A percentile compares a stretch with the other conserved stretches of the same genome.
Evolutionary conservation across 78 protist genomes (phyloP).

Genomic region (Dictyostelium citrinum): DNA sequence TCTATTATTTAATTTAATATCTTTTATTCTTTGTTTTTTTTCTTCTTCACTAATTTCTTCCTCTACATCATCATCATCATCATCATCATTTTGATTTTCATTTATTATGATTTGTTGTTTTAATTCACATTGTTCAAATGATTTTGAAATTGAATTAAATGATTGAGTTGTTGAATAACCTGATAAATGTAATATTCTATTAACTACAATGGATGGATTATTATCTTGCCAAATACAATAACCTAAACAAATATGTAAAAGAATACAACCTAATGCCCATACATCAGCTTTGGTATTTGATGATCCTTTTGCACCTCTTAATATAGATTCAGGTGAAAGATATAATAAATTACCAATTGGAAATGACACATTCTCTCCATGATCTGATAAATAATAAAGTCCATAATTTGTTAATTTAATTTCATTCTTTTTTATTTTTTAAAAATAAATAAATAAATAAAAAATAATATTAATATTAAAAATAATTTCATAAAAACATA

Average conservation of each 20-base stretch:
- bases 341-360: constrained; percentile 74
- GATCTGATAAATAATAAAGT: constrained; percentile 45
- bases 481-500: background rate
- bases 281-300: constrained; percentile 61
- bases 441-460: background rate
- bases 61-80: background rate
- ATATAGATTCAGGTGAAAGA: constrained; percentile 52
- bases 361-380: constrained; percentile 72
- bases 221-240: constrained; percentile 53
- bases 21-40: background rate
- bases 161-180: constrained; percentile 17
- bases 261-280: constrained; percentile 70
- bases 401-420: constrained; percentile 62
- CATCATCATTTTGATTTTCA: background rate
- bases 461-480: background rate
- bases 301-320: constrained; percentile 34
- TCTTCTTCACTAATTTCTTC: background rate
- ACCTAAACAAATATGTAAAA: constrained; percentile 18
- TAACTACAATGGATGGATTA: background rate
- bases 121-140: constrained; percentile 16
- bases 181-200: constrained; percentile 47
- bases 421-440: constrained; percentile 17
- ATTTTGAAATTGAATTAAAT: background rate
- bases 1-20: background rate
- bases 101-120: background rate